phyloP scores from a whole-genome alignment of 1,139 yeast species.

The Protomyces arabidopsidicola region DNA sequence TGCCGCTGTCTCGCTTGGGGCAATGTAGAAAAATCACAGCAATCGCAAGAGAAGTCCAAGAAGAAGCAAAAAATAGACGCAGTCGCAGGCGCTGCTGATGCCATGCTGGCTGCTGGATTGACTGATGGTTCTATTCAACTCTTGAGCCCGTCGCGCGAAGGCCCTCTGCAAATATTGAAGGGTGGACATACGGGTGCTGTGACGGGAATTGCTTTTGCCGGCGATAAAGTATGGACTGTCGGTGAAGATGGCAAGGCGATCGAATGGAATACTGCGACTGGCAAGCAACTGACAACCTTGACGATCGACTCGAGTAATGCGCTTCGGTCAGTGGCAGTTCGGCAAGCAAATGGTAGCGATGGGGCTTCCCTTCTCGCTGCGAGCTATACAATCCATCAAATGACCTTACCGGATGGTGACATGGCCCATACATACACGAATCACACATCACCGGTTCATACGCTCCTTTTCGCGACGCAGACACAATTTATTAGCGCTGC shows the following conservation, averaged over 20 bases:
- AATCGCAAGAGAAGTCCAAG: constrained; percentile 33
- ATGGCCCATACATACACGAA: constrained; percentile 55
- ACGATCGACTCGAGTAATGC: constrained; percentile 35
- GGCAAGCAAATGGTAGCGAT: constrained; percentile 55
- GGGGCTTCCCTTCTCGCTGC: constrained; percentile 42
- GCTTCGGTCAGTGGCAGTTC: constrained; percentile 36
- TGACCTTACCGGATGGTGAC: constrained; percentile 42
- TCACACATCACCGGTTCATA: constrained; percentile 61
- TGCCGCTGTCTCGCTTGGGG: constrained; percentile 60
- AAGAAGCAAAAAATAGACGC: constrained; percentile 40
- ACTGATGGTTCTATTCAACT: constrained; percentile 61
- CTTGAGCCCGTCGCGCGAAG: constrained; percentile 63
- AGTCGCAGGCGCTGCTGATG: constrained; percentile 37
- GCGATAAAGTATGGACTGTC: constrained; percentile 55
- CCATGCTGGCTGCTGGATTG: constrained; percentile 58
- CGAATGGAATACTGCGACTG: constrained; percentile 55
- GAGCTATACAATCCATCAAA: constrained; percentile 39
- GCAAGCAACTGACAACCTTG: background rate
- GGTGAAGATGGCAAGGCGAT: constrained; percentile 59
- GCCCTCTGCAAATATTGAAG: constrained; percentile 50
- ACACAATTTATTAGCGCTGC: constrained; percentile 59
- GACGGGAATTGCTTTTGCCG: constrained; percentile 45
- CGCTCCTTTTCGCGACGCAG: constrained; percentile 39
- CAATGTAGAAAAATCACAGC: constrained; percentile 34
- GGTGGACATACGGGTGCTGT: constrained; percentile 53